Conservation (phyloP, 306 rosid species). For the Inga laurina region DNA sequence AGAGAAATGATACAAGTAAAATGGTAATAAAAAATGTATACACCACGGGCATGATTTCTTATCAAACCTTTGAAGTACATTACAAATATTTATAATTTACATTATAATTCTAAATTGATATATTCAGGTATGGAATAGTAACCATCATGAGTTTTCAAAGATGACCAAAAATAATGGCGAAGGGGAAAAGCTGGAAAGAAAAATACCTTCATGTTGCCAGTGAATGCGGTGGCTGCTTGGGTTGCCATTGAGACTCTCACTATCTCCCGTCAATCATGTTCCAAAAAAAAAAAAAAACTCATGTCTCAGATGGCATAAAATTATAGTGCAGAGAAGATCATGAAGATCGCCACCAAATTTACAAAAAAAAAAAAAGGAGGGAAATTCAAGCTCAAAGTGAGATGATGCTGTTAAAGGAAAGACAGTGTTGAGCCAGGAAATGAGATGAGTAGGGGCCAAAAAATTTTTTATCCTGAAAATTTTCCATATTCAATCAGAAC, state of each 20-base stretch:
- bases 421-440: not conserved
- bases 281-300: not conserved
- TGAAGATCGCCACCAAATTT: not conserved
- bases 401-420: not conserved
- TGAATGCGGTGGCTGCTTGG: slow-evolving; percentile 41
- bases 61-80: not conserved
- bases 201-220: slow-evolving; percentile 45
- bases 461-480: not conserved
- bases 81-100: slow-evolving; percentile 33
- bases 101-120: not conserved
- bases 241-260: slow-evolving; percentile 24
- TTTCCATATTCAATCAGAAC: not conserved
- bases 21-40: too few species aligned
- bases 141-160: not conserved
- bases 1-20: not conserved
- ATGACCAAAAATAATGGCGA: not conserved
- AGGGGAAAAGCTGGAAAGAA: not conserved
- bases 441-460: not conserved
- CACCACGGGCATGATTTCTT: not conserved
- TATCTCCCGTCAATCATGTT: slow-evolving; percentile 14
- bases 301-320: not conserved
- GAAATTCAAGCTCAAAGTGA: not conserved
- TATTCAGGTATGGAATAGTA: not conserved
- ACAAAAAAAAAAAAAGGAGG: not conserved
- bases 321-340: not conserved